Base-by-base conservation (phyloP, 441 rosid species). In the Pelargonium citronellum region DNA sequence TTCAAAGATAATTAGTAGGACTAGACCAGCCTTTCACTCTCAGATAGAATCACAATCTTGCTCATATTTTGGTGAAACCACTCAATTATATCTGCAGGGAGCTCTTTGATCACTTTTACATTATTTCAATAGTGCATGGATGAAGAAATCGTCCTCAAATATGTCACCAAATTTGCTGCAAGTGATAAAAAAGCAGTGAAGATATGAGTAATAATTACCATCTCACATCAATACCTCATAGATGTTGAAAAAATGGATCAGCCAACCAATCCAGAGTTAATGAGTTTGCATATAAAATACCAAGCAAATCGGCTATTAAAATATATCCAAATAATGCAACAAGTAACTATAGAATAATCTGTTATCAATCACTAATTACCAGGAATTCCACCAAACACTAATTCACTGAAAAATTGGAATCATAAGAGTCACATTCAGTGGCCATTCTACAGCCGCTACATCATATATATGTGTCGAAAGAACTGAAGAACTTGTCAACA, bases 371-470 rank as follows among this genome's bases (percentile, higher is more conserved):
- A 22, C 39, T 66, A 79, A 75, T 81, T 79, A 95, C 99, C 98
- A 92, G 81, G 95, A 90, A 85, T 92, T 98, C 80, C 86, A 90
- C 99, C 99, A 92, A 67, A 89, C 96, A 71, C 97, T 95, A 79
- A 92, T 95, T 67, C 89, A 80, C 78, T 90, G 97, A 84, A 95
- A 95, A 70, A 90, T 85, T 41, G 98, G 98, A 46, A 90, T 90
- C 64, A 95, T 86, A 74, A 90, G 96, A 55, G 98, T 92, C 55
- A 98, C 99, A 83, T 95, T 95, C 34, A 95, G 80, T 16, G 90
- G 83, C 80, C 97, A 90, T 64, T 96, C 98, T 73, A 95, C 98
- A 27, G 96, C 98, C 77, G 92, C 98, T 20, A 87, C 99, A 84
- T 95, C 98, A 69, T 95, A 95, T 80, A 95, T 92, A 97, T 95